These are phyloP conservation scores for Penicillium paxilli DNA, from an alignment of 495 filamentous ascomycete species.

Conservation along the genomic window DNA sequence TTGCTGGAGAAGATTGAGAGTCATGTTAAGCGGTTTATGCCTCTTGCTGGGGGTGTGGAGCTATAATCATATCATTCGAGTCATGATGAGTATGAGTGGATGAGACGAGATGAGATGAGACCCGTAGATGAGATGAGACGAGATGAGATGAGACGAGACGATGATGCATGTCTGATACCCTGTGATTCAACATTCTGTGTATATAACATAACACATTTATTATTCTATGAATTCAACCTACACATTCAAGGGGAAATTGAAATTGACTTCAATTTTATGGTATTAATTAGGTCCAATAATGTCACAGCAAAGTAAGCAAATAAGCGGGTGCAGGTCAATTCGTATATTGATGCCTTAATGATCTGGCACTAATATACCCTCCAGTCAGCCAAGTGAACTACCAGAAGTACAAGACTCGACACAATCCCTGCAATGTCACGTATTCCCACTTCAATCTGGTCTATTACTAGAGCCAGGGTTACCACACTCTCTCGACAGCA, in stretches of 20 bases:
- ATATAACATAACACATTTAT: background rate
- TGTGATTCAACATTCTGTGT: constrained; percentile 23
- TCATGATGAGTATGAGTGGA: too few species aligned
- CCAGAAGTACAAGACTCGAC: too few species aligned
- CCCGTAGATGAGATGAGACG: too few species aligned
- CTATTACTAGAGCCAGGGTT: background rate
- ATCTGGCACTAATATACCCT: background rate
- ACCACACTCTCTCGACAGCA: background rate
- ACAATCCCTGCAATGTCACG: background rate
- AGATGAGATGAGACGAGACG: background rate
- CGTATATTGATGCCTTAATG: background rate
- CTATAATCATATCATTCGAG: background rate
- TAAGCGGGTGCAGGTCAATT: too few species aligned
- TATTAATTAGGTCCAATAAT: background rate
- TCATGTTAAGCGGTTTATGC: constrained; percentile 33
- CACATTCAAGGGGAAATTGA: background rate
- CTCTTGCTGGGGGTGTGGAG: background rate
- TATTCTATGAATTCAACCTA: constrained; percentile 13
- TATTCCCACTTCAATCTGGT: background rate
- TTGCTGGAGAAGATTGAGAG: constrained; percentile 38
- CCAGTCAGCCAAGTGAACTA: background rate
- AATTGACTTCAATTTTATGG: too few species aligned
- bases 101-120: too few species aligned
- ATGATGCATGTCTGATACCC: constrained; percentile 18
- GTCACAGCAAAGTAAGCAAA: too few species aligned